Base-by-base conservation (phyloP, 352 stramenopile species). In the Phytophthora pini region DNA sequence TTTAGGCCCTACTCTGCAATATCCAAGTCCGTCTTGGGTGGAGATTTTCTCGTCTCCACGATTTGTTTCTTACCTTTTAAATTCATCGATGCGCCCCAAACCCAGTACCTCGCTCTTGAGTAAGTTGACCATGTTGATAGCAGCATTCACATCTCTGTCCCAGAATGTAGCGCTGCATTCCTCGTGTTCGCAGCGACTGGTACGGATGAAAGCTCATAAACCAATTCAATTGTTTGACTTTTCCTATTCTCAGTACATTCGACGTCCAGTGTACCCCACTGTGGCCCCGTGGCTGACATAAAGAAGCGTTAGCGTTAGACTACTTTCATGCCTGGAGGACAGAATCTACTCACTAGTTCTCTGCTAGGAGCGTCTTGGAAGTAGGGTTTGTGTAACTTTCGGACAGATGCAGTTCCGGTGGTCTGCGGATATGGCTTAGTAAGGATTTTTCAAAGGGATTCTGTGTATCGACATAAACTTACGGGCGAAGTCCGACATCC, bases 261-360 rank as follows among this genome's bases (percentile, higher is more conserved):
- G 17, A 17, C 17, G 17, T 11, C 78, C 78, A 36, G 78, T 87
- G 51, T 87, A 84, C 22, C 78, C 78, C 4, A 82, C 26, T 3
- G 74, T 78, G 22, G 68, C 47, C 17, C 60, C 61, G 32, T 87
- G 72, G 36, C 79, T 88, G 34, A 11, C 2, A 39, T n/a, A 45
- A 22, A 40, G 6, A 0, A 47, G 12, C 1, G 22, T 54, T 47
- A 47, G 12, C 1, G 22, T 54, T 47, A 26, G 13, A 68, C 11
- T 56, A 43, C 7, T 10, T 43, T 5, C 3, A 22, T 15, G 3
- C 3, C 32, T 27, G 17, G 11, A 15, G 12, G 5, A 47, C 38
- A 32, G 9, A 49, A 15, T 32, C 5, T 47, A 87, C 80, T 56
- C 80, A 94, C 86, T 89, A 75, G 46, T 92, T 94, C 40, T 92